Evolutionary conservation across 139 green algal genomes (phyloP).

Genomic region (Axilococcus clingmanii): DNA sequence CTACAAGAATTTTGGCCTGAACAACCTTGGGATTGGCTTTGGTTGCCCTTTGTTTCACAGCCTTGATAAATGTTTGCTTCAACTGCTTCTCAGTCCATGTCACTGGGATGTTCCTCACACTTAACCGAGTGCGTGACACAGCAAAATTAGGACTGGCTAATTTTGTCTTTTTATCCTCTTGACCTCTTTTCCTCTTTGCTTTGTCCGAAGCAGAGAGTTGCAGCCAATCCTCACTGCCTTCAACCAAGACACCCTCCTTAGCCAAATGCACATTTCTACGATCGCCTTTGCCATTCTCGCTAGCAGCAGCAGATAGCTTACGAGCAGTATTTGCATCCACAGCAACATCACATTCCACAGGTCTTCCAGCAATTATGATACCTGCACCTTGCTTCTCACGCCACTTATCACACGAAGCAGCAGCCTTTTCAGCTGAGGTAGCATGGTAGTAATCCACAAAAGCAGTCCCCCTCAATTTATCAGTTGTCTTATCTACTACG

Average conservation of each 20-base stretch:
- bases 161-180: constrained; percentile 67
- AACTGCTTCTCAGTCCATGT: constrained; percentile 51
- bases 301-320: constrained; percentile 26
- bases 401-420: constrained; percentile 42
- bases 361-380: constrained; percentile 49
- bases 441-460: constrained; percentile 72
- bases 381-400: constrained; percentile 38
- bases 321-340: constrained; percentile 53
- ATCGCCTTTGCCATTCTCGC: constrained; percentile 34
- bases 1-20: constrained; percentile 80
- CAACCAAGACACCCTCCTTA: constrained; percentile 73
- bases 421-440: constrained; percentile 37
- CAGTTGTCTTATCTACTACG: constrained; percentile 65
- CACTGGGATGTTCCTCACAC: constrained; percentile 74
- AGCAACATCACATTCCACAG: constrained; percentile 63
- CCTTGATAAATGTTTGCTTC: constrained; percentile 39
- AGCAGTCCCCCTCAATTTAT: constrained; percentile 75
- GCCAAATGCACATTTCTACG: constrained; percentile 78
- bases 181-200: constrained; percentile 28
- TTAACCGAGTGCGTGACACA: constrained; percentile 70
- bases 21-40: constrained; percentile 65
- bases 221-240: constrained; percentile 58
- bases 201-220: constrained; percentile 66
- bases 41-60: constrained; percentile 61
- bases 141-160: constrained; percentile 89